A percentile compares a stretch with the other conserved stretches of the same genome.
Conservation (phyloP, 345 rosid species). For the Populus tremula region DNA sequence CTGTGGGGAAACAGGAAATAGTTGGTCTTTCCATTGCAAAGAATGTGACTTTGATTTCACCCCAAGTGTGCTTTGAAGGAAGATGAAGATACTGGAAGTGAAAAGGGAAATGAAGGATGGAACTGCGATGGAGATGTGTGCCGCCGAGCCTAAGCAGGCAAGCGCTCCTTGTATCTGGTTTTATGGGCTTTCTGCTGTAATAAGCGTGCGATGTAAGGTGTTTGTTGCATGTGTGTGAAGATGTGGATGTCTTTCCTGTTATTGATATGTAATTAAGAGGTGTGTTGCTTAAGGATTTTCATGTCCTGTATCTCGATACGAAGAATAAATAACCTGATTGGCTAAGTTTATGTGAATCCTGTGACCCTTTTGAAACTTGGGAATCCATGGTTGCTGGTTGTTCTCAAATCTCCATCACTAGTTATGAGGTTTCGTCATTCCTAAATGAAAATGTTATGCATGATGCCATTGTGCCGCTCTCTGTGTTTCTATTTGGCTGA, state of each 20-base stretch:
- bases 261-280: background rate
- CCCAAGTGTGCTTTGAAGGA: slow-evolving; percentile 17
- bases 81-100: background rate
- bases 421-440: background rate
- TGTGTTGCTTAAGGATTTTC: background rate
- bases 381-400: background rate
- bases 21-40: slow-evolving; percentile 13
- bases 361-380: background rate
- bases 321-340: background rate
- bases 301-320: background rate
- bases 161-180: background rate
- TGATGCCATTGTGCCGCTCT: no score
- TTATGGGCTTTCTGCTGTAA: background rate
- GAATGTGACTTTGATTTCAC: slow-evolving; percentile 18
- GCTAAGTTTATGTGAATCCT: background rate
- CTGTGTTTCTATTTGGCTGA: no score
- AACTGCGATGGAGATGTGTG: slow-evolving; percentile 11
- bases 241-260: background rate
- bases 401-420: no score
- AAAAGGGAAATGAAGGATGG: background rate
- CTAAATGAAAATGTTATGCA: no score
- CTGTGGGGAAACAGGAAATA: background rate
- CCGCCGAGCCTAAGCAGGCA: background rate
- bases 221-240: background rate
- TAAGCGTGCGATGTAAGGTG: background rate